Percentiles rank a stretch among this genome's conserved stretches.
phyloP scores from a whole-genome alignment of 768 basidiomycete genomes.

The Auriscalpium vulgare region DNA sequence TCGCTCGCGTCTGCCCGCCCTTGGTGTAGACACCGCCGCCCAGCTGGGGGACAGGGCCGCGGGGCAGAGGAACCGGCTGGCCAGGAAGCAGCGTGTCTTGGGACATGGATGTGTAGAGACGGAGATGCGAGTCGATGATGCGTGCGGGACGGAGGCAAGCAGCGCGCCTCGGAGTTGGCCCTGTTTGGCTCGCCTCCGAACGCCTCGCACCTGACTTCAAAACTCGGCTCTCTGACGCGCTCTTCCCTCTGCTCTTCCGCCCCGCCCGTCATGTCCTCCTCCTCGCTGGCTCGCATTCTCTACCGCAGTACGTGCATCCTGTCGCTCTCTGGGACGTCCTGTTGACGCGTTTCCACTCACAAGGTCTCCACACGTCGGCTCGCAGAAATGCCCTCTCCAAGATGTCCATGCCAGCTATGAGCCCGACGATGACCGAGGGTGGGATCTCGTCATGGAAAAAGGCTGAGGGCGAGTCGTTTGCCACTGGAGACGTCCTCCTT shows the following conservation, averaged over 20 bases:
- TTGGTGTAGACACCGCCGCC: slow-evolving; percentile 62
- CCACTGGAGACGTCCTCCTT: slow-evolving; percentile 87
- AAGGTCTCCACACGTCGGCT: slow-evolving; percentile 80
- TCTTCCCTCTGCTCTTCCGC: not conserved
- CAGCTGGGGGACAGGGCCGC: slow-evolving; percentile 46
- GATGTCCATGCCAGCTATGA: slow-evolving; percentile 98
- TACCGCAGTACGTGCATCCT: slow-evolving; percentile 68
- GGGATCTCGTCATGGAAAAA: slow-evolving; percentile 98
- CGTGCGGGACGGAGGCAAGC: not conserved
- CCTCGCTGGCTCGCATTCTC: slow-evolving; percentile 54
- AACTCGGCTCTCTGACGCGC: slow-evolving; percentile 12
- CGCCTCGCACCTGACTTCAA: slow-evolving; percentile 20
- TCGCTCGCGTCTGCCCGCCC: slow-evolving; percentile 59
- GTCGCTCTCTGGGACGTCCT: slow-evolving; percentile 54
- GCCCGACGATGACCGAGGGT: slow-evolving; percentile 99
- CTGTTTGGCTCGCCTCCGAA: slow-evolving; percentile 15
- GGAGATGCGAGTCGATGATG: not conserved
- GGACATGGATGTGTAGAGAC: slow-evolving; percentile 20
- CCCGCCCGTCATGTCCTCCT: slow-evolving; percentile 41
- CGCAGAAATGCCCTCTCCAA: slow-evolving; percentile 72
- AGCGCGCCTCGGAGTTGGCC: slow-evolving; percentile 6
- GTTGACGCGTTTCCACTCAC: slow-evolving; percentile 3
- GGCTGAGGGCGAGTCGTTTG: slow-evolving; percentile 87
- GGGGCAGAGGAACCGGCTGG: slow-evolving; percentile 58
- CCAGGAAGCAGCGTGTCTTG: slow-evolving; percentile 55